phyloP scores from a whole-genome alignment of 1,139 yeast genomes.

The Zygosaccharomyces sapae region DNA sequence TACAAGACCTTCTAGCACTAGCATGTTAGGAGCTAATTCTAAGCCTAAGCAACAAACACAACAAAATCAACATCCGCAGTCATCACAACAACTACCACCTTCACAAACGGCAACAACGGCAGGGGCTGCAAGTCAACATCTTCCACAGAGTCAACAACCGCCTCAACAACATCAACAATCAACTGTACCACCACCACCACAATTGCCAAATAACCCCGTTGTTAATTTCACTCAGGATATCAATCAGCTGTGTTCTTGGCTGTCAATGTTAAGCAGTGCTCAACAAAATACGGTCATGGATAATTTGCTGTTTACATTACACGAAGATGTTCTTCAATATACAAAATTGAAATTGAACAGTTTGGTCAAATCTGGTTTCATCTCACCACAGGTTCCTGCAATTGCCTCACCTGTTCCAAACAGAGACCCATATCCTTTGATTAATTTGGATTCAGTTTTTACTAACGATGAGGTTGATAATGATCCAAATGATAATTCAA shows the following conservation, averaged over 20 bases:
- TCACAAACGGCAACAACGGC: slow-evolving; percentile 4
- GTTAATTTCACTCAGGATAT: slow-evolving; percentile 45
- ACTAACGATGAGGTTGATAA: slow-evolving; percentile 1
- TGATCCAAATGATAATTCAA: slow-evolving; percentile 10
- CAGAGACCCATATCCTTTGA: slow-evolving; percentile 19
- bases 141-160: slow-evolving; percentile 34
- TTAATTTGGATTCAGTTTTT: slow-evolving; percentile 23
- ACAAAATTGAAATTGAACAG: slow-evolving; percentile 40
- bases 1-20: slow-evolving; percentile 11
- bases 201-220: slow-evolving; percentile 22
- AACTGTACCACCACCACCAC: slow-evolving; percentile 20
- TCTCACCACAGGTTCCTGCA: slow-evolving; percentile 22
- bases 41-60: slow-evolving; percentile 1
- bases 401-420: slow-evolving; percentile 28
- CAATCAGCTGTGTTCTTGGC: slow-evolving; percentile 56
- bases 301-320: slow-evolving; percentile 48
- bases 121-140: slow-evolving; percentile 18
- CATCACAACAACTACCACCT: slow-evolving; percentile 8
- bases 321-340: slow-evolving; percentile 48
- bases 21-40: slow-evolving; percentile 10
- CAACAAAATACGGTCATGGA: slow-evolving; percentile 60
- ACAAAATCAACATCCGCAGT: slow-evolving; percentile 1
- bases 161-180: slow-evolving; percentile 34
- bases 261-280: slow-evolving; percentile 50
- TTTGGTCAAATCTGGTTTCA: slow-evolving; percentile 24